These are phyloP conservation scores for Cytospora schulzeri DNA, from an alignment of 2,329 filamentous ascomycete species.

Conservation along the genomic window DNA sequence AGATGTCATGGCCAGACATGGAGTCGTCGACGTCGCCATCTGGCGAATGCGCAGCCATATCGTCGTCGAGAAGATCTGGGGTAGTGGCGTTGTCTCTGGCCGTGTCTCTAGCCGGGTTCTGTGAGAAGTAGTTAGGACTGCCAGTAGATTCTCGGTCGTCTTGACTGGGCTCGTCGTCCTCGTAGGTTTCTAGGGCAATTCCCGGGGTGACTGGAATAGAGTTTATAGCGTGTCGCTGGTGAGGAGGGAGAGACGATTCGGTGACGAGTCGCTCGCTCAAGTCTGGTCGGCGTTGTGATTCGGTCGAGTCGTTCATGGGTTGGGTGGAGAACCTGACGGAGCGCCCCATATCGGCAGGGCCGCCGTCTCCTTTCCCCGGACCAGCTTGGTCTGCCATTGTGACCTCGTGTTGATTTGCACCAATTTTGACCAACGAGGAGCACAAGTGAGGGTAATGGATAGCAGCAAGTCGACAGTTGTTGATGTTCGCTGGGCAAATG, in stretches of 20 bases:
- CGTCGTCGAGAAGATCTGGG: conserved; percentile 29
- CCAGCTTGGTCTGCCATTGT: conserved; percentile 26
- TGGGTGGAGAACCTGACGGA: conserved; percentile 27
- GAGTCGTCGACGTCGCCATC: conserved; percentile 31
- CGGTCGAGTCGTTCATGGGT: conserved; percentile 13
- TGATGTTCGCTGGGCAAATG: not conserved
- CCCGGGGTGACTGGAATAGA: conserved; percentile 46
- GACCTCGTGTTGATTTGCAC: conserved; percentile 17
- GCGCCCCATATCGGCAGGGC: conserved; percentile 23
- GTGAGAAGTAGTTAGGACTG: conserved; percentile 38
- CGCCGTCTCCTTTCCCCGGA: conserved; percentile 24
- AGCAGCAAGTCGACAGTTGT: not conserved
- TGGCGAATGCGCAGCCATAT: conserved; percentile 27
- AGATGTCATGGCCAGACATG: conserved; percentile 43
- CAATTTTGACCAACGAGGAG: conserved; percentile 12
- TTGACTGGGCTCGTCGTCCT: conserved; percentile 30
- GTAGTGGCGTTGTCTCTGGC: conserved; percentile 32
- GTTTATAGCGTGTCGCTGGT: conserved; percentile 38
- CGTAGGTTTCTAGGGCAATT: conserved; percentile 39
- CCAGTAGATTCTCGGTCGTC: conserved; percentile 22
- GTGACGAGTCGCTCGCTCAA: conserved; percentile 19
- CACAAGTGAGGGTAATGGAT: not conserved
- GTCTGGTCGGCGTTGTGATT: conserved; percentile 21
- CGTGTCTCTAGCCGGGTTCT: conserved; percentile 28
- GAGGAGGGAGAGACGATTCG: conserved; percentile 37